phyloP scores from a whole-genome alignment of 2,329 filamentous ascomycete genomes.

The Aureobasidium sp. region DNA sequence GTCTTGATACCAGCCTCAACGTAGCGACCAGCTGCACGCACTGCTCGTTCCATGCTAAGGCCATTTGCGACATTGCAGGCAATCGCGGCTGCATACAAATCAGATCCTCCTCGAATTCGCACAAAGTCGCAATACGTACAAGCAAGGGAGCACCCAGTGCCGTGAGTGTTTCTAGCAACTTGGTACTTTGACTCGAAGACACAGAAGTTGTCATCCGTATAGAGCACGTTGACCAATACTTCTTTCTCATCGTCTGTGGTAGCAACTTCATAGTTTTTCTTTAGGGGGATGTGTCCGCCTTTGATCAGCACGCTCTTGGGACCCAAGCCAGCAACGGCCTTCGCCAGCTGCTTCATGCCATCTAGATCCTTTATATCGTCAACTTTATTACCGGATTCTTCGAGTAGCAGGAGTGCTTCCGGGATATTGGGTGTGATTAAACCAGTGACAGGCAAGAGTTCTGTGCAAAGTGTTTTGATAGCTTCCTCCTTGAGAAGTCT shows the following conservation, averaged over 20 bases:
- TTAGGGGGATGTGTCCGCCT: slow-evolving; percentile 81
- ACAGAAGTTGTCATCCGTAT: slow-evolving; percentile 48
- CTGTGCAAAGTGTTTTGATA: slow-evolving; percentile 51
- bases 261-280: slow-evolving; percentile 54
- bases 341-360: slow-evolving; percentile 64
- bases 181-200: slow-evolving; percentile 66
- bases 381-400: slow-evolving; percentile 40
- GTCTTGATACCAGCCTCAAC: slow-evolving; percentile 64
- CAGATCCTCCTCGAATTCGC: not conserved
- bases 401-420: slow-evolving; percentile 61
- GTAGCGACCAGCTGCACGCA: slow-evolving; percentile 63
- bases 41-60: slow-evolving; percentile 50
- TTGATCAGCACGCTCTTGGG: slow-evolving; percentile 80
- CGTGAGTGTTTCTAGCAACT: slow-evolving; percentile 75
- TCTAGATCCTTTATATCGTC: slow-evolving; percentile 50
- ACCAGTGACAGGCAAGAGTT: slow-evolving; percentile 59
- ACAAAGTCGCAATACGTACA: slow-evolving; percentile 49
- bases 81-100: slow-evolving; percentile 53
- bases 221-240: slow-evolving; percentile 70
- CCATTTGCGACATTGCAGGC: slow-evolving; percentile 64
- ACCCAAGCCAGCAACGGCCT: slow-evolving; percentile 59
- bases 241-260: slow-evolving; percentile 52
- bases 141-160: slow-evolving; percentile 88
- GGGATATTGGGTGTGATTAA: slow-evolving; percentile 72
- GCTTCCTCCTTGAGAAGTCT: slow-evolving; percentile 60